A percentile compares a stretch with the other conserved stretches of the same genome.
phyloP scores from a whole-genome alignment of 1,284 basidiomycete genomes.

The Ceratobasidium sp. region DNA sequence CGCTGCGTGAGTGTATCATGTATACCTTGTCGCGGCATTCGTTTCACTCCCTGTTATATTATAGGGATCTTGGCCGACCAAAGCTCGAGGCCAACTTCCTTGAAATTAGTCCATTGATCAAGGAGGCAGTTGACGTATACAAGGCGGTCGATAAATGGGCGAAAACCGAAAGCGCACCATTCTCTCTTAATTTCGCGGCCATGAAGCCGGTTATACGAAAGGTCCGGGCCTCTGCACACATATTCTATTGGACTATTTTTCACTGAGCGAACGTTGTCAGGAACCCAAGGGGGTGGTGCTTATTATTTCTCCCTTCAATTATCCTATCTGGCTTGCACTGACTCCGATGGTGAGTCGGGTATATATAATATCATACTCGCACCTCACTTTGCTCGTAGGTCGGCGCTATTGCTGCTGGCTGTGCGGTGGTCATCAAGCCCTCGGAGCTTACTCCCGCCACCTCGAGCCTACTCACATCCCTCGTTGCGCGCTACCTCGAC shows the following conservation, averaged over 20 bases:
- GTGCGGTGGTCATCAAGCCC: constrained; percentile 76
- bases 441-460: constrained; percentile 78
- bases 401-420: constrained; percentile 82
- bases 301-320: constrained; percentile 67
- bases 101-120: constrained; percentile 54
- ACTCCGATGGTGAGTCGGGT: constrained; percentile 60
- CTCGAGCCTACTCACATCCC: constrained; percentile 71
- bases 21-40: not conserved
- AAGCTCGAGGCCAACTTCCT: constrained; percentile 47
- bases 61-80: constrained; percentile 56
- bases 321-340: constrained; percentile 60
- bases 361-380: constrained; percentile 22
- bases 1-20: constrained; percentile 18
- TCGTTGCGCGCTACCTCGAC: constrained; percentile 84
- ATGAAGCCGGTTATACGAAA: constrained; percentile 72
- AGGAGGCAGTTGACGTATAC: constrained; percentile 70
- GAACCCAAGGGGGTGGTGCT: constrained; percentile 78
- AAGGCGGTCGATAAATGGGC: constrained; percentile 77
- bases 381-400: constrained; percentile 56
- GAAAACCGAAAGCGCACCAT: constrained; percentile 66
- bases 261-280: constrained; percentile 6
- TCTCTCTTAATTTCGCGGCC: constrained; percentile 61
- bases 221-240: not conserved
- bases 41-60: not conserved
- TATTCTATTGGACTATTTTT: not conserved